Percentiles rank a stretch among this genome's conserved stretches.
Conservation (phyloP, 164 flowering plant genomes). For the Macadamia integrifolia region DNA sequence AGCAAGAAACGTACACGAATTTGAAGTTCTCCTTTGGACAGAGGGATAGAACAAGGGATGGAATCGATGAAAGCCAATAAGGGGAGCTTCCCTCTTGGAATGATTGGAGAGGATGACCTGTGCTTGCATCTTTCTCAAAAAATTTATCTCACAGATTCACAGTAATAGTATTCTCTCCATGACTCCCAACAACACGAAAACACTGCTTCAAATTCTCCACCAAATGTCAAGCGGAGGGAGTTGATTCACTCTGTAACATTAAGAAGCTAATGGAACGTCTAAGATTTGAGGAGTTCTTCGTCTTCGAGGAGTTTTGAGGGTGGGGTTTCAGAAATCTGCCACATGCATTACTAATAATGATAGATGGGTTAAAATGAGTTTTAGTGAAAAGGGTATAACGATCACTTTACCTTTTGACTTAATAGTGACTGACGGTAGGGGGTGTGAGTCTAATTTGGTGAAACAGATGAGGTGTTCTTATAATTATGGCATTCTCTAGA, state of each 20-base stretch:
- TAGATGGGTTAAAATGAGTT: no score
- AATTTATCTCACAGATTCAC: neutral
- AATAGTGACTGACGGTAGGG: no score
- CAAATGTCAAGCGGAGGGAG: neutral
- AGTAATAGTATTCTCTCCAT: neutral
- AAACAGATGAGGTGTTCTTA: no score
- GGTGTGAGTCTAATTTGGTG: no score
- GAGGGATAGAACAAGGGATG: conserved; percentile 18
- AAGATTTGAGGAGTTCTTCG: neutral
- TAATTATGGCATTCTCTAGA: no score
- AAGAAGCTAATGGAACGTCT: neutral
- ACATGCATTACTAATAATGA: conserved; percentile 2
- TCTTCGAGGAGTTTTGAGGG: neutral
- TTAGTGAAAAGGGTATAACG: no score
- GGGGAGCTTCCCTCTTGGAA: conserved; percentile 32
- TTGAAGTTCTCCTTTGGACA: conserved; percentile 15
- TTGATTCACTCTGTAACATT: neutral
- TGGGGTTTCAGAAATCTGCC: conserved; percentile 13
- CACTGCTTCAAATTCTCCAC: no score
- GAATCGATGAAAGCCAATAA: conserved; percentile 26
- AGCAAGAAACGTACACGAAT: conserved; percentile 23
- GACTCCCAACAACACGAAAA: neutral
- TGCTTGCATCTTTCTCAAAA: conserved; percentile 25
- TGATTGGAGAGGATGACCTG: conserved; percentile 19
- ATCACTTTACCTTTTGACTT: no score